These are phyloP conservation scores for Pseudogymnoascus sp. DNA, from an alignment of 2,329 filamentous ascomycete species.

Conservation along the genomic window DNA sequence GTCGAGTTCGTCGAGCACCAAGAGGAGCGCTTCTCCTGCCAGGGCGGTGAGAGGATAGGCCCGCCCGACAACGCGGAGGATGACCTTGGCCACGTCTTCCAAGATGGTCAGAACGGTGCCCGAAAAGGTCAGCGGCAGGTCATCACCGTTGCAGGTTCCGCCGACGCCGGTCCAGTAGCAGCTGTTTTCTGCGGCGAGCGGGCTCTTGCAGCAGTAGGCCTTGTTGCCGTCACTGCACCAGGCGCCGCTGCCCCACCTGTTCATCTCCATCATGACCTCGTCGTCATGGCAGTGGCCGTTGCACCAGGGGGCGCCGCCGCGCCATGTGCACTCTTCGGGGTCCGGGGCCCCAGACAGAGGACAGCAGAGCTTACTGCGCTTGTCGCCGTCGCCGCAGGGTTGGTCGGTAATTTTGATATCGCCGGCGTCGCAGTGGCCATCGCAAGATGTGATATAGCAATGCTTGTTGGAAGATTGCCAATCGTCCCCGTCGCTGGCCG, in stretches of 20 bases:
- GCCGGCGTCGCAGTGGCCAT: conserved; percentile 26
- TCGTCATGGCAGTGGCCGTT: conserved; percentile 30
- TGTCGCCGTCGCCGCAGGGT: conserved; percentile 23
- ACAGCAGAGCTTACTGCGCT: conserved; percentile 28
- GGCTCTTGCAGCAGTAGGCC: conserved; percentile 27
- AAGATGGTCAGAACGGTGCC: conserved; percentile 20
- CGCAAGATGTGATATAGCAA: conserved; percentile 29
- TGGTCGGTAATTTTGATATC: conserved; percentile 25
- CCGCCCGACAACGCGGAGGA: conserved; percentile 13
- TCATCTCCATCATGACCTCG: conserved; percentile 28
- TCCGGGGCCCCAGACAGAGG: conserved; percentile 27
- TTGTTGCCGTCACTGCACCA: conserved; percentile 27
- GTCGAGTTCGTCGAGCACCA: conserved; percentile 17
- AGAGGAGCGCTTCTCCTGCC: conserved; percentile 13
- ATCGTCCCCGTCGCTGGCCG: conserved; percentile 12
- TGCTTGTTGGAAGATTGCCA: conserved; percentile 18
- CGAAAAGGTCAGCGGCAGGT: conserved; percentile 22
- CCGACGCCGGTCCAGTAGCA: conserved; percentile 24
- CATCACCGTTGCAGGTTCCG: conserved; percentile 19
- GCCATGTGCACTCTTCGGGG: conserved; percentile 28
- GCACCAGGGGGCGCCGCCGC: conserved; percentile 20
- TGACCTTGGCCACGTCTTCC: conserved; percentile 17
- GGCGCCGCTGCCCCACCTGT: conserved; percentile 10
- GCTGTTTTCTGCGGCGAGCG: conserved; percentile 19
- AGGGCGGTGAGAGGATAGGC: conserved; percentile 11